Evolutionary conservation across 768 basidiomycete species (phyloP).

Genomic region (Agaricus blazei): DNA sequence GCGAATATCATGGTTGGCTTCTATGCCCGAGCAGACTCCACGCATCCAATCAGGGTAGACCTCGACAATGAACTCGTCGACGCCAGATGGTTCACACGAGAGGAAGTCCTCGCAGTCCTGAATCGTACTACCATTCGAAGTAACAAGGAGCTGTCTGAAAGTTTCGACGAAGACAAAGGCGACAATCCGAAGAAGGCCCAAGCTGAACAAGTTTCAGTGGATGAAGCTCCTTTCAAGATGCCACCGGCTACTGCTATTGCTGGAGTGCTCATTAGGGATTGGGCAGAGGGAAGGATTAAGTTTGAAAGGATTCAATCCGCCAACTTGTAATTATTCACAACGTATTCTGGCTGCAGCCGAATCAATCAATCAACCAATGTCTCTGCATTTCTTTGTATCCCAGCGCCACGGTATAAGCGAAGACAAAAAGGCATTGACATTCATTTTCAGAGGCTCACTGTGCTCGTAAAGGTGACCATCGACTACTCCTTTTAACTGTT

Average conservation of each 20-base stretch:
- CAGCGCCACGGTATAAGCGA: no score
- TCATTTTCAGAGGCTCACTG: no score
- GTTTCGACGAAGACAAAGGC: slow-evolving; percentile 27
- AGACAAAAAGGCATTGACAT: no score
- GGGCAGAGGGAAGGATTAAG: slow-evolving; percentile 59
- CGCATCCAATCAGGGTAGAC: slow-evolving; percentile 73
- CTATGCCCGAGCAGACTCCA: slow-evolving; percentile 71
- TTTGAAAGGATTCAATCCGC: slow-evolving; percentile 17
- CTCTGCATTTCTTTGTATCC: no score
- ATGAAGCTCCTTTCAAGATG: slow-evolving; percentile 60
- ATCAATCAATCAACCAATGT: no score
- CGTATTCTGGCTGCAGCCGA: background rate
- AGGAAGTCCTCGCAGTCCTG: slow-evolving; percentile 63
- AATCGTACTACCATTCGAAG: slow-evolving; percentile 38
- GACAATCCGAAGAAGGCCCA: slow-evolving; percentile 11
- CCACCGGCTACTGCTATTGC: slow-evolving; percentile 77
- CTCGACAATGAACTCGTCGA: slow-evolving; percentile 96
- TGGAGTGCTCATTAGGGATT: slow-evolving; percentile 79
- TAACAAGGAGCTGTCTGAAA: slow-evolving; percentile 44
- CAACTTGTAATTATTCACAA: background rate
- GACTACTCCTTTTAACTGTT: no score
- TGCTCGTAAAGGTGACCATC: no score
- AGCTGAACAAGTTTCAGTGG: slow-evolving; percentile 14
- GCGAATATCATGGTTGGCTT: slow-evolving; percentile 89
- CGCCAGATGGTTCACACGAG: slow-evolving; percentile 83